phyloP scores from a whole-genome alignment of 2,329 filamentous ascomycete genomes.

The Fusarium verticillioides region DNA sequence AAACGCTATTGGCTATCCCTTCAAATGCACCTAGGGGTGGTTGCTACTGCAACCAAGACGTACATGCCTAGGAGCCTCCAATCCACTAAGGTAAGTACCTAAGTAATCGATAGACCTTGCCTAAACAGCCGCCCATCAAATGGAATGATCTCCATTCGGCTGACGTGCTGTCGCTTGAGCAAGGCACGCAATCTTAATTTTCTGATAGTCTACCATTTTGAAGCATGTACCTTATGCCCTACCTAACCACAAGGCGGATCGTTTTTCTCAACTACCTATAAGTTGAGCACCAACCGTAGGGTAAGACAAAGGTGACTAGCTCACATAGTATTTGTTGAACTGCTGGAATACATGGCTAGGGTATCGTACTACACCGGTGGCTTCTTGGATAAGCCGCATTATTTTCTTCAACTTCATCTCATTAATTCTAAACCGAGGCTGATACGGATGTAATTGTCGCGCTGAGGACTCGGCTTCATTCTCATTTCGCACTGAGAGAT shows the following conservation, averaged over 20 bases:
- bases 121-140: not conserved
- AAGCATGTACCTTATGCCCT: not conserved
- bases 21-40: constrained; percentile 1
- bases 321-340: not conserved
- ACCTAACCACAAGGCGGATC: not conserved
- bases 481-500: not conserved
- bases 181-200: not conserved
- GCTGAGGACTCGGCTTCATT: not conserved
- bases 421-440: not conserved
- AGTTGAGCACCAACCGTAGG: not conserved
- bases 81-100: not conserved
- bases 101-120: not conserved
- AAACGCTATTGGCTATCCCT: constrained; percentile 10
- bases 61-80: not conserved
- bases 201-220: not conserved
- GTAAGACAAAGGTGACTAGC: not conserved
- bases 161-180: not conserved
- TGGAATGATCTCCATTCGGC: not conserved
- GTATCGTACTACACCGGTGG: not conserved
- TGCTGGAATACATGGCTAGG: not conserved
- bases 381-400: not conserved
- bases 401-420: not conserved
- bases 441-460: not conserved
- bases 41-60: constrained; percentile 17
- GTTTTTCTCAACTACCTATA: not conserved